These are phyloP conservation scores for Solanum rostratum DNA, from an alignment of 257 asterid species.

Conservation along the genomic window DNA sequence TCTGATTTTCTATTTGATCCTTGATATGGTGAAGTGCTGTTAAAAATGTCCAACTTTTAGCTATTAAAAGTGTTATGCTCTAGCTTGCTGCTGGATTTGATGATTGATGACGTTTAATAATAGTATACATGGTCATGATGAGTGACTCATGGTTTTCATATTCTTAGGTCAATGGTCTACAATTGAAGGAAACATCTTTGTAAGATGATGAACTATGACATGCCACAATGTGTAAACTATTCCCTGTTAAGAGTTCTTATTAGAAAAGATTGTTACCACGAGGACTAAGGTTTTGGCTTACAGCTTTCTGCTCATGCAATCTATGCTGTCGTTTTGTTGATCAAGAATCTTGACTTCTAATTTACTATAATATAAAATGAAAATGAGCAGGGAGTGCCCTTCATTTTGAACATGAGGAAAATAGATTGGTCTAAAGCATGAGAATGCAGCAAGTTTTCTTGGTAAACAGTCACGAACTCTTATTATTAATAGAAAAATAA, in stretches of 20 bases:
- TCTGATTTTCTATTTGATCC: background rate
- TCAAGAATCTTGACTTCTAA: background rate
- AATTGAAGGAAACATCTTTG: background rate
- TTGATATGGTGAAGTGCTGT: background rate
- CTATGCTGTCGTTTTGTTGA: background rate
- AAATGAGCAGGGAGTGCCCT: background rate
- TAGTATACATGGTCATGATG: background rate
- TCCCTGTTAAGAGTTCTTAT: background rate
- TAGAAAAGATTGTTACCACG: background rate
- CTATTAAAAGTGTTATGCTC: background rate
- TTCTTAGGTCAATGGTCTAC: background rate
- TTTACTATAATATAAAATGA: background rate
- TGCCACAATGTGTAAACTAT: background rate
- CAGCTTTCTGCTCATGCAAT: background rate
- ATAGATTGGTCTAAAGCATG: background rate
- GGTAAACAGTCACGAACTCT: background rate
- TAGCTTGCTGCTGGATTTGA: background rate
- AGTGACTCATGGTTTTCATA: background rate
- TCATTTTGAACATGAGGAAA: background rate
- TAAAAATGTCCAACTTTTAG: background rate
- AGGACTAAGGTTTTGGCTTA: background rate
- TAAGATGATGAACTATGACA: background rate
- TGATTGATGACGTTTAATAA: background rate
- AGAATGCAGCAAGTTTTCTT: background rate
- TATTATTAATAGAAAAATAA: background rate